Percentiles rank a stretch among this genome's conserved stretches.
Conservation (phyloP, 2,329 filamentous ascomycete species). For the Furcasterigmium sp. region DNA sequence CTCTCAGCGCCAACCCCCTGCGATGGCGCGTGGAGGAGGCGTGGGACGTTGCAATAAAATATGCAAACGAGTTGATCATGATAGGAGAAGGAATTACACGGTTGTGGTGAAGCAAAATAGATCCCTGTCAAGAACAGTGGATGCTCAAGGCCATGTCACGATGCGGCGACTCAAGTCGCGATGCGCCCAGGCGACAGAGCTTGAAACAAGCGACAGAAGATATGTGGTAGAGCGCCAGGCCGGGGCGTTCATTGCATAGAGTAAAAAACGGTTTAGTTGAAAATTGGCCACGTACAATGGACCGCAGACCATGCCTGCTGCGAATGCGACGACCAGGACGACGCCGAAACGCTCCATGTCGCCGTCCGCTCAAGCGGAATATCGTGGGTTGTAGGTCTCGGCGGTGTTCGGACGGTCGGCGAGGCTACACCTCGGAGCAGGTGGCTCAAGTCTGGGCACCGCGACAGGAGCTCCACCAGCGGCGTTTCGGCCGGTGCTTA, state of each 20-base stretch:
- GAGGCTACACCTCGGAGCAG: neutral
- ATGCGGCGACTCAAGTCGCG: no score
- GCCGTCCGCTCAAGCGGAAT: constrained; percentile 8
- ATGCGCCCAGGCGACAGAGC: no score
- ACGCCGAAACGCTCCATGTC: constrained; percentile 1
- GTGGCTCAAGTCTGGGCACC: neutral
- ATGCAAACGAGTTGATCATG: no score
- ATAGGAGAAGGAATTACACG: no score
- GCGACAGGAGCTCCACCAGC: neutral
- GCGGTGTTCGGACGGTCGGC: no score
- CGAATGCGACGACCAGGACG: neutral
- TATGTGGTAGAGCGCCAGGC: no score
- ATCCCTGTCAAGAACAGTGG: no score
- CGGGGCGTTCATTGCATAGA: no score
- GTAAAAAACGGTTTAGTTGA: neutral
- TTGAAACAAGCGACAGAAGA: no score
- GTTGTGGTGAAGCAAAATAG: no score
- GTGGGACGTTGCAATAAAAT: neutral
- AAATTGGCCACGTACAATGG: neutral
- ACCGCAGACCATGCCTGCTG: neutral
- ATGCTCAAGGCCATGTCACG: no score
- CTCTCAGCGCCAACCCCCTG: neutral
- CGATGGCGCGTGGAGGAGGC: neutral
- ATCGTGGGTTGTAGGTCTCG: neutral
- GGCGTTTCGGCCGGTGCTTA: no score